Conservation (phyloP, 176 grass and related monocot genomes). For the Aegilops umbellulata region DNA sequence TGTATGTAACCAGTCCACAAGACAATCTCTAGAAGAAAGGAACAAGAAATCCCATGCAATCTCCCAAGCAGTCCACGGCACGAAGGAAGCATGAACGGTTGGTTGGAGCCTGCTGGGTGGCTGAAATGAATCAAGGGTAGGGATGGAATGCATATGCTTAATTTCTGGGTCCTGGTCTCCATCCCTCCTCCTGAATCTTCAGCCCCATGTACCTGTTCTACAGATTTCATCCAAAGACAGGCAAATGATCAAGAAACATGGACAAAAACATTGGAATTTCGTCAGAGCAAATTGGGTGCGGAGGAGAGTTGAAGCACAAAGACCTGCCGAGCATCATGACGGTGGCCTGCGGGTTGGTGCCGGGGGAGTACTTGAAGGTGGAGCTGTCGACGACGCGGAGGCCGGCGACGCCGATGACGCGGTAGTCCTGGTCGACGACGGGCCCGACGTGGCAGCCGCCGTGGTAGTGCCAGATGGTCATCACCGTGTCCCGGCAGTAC, state of each 20-base stretch:
- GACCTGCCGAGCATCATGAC: conserved; percentile 97
- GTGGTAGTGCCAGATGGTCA: conserved; percentile 94
- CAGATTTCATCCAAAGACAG: neutral
- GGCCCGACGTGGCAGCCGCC: conserved; percentile 56
- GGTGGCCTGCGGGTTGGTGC: conserved; percentile 91
- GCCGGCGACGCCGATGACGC: conserved; percentile 32
- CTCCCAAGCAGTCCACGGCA: neutral
- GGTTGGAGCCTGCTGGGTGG: neutral
- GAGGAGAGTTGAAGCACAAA: neutral
- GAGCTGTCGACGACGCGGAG: conserved; percentile 67
- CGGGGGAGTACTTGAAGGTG: conserved; percentile 65
- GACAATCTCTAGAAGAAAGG: neutral
- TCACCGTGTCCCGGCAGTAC: conserved; percentile 67
- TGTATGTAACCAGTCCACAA: no score
- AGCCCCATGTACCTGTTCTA: conserved; percentile 44
- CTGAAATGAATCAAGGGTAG: neutral
- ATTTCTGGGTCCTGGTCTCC: neutral
- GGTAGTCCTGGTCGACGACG: conserved; percentile 45
- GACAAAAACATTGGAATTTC: neutral
- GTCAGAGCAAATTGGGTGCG: neutral
- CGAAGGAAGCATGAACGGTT: neutral
- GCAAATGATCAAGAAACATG: neutral
- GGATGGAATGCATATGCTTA: neutral
- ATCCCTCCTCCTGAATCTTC: conserved; percentile 32
- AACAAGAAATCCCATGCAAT: neutral